Evolutionary conservation across 306 rosid species (phyloP).

Genomic region (Vigna nakashimae): DNA sequence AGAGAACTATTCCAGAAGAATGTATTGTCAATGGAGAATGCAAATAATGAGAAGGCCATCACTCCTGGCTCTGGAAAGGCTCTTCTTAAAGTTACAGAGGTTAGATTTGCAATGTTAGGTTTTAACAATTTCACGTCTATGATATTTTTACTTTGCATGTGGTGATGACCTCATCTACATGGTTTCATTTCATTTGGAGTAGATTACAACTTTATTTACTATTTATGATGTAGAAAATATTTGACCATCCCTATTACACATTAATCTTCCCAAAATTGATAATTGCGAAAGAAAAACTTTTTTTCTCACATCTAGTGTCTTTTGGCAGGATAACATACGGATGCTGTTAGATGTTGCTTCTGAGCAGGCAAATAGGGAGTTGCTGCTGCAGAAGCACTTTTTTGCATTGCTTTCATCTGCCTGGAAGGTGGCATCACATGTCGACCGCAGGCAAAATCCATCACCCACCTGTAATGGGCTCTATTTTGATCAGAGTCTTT

Average conservation of each 20-base stretch:
- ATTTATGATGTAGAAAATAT: conserved; percentile 11
- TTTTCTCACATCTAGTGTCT: conserved; percentile 17
- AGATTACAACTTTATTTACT: conserved; percentile 29
- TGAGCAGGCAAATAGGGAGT: conserved; percentile 79
- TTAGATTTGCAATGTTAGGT: conserved; percentile 39
- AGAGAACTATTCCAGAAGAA: conserved; percentile 87
- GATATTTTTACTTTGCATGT: conserved; percentile 30
- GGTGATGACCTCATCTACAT: conserved; percentile 8
- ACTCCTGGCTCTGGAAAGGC: conserved; percentile 87
- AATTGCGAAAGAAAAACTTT: neutral
- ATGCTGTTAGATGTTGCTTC: conserved; percentile 81
- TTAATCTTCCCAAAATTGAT: conserved; percentile 9
- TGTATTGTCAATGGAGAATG: conserved; percentile 70
- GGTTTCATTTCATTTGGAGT: conserved; percentile 32
- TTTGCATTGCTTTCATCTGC: conserved; percentile 77
- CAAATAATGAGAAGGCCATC: conserved; percentile 74
- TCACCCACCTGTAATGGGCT: conserved; percentile 61
- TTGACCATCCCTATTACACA: neutral
- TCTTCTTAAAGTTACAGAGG: conserved; percentile 96
- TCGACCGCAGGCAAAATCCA: conserved; percentile 49
- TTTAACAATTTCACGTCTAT: conserved; percentile 25
- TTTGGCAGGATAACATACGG: conserved; percentile 84
- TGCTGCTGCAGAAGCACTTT: conserved; percentile 89
- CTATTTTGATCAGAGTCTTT: conserved; percentile 61
- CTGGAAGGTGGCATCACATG: conserved; percentile 70